These are phyloP conservation scores for Ogataea hybrid DNA, from an alignment of 1,139 yeast species.

Conservation along the genomic window DNA sequence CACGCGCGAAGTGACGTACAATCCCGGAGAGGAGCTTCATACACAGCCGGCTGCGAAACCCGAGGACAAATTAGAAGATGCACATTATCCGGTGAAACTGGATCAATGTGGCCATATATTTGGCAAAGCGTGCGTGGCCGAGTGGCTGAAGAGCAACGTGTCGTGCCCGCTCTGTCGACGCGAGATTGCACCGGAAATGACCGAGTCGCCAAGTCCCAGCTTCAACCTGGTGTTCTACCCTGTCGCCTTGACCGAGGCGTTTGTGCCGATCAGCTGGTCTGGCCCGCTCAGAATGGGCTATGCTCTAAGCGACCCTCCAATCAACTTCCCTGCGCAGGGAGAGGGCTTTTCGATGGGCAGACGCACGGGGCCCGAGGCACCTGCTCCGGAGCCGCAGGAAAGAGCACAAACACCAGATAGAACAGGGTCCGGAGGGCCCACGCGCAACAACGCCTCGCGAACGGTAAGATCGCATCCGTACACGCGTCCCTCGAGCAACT, in stretches of 20 bases:
- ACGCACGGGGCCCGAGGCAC: slow-evolving; percentile 26
- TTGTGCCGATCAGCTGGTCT: slow-evolving; percentile 32
- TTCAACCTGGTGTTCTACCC: slow-evolving; percentile 22
- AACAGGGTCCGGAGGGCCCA: slow-evolving; percentile 18
- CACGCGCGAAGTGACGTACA: slow-evolving; percentile 13
- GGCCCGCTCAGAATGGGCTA: slow-evolving; percentile 23
- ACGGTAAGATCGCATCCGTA: slow-evolving; percentile 18
- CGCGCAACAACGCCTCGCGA: slow-evolving; percentile 11
- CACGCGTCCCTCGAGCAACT: slow-evolving; percentile 14
- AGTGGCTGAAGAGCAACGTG: slow-evolving; percentile 30
- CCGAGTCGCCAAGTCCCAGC: slow-evolving; percentile 13
- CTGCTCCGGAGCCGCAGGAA: slow-evolving; percentile 2
- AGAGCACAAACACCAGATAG: slow-evolving; percentile 3
- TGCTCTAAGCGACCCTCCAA: slow-evolving; percentile 25
- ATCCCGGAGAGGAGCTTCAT: slow-evolving; percentile 1
- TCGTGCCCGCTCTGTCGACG: slow-evolving; percentile 35
- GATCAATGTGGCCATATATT: slow-evolving; percentile 32
- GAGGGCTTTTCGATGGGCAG: slow-evolving; percentile 27
- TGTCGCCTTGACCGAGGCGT: slow-evolving; percentile 29
- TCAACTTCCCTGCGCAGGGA: slow-evolving; percentile 29
- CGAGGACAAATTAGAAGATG: slow-evolving; percentile 6
- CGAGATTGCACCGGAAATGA: slow-evolving; percentile 25
- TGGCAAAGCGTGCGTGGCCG: slow-evolving; percentile 32
- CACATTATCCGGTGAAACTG: slow-evolving; percentile 29
- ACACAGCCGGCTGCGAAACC: slow-evolving; percentile 3